These are phyloP conservation scores for Podaxis rugospora DNA, from an alignment of 768 basidiomycete species.

Conservation along the genomic window DNA sequence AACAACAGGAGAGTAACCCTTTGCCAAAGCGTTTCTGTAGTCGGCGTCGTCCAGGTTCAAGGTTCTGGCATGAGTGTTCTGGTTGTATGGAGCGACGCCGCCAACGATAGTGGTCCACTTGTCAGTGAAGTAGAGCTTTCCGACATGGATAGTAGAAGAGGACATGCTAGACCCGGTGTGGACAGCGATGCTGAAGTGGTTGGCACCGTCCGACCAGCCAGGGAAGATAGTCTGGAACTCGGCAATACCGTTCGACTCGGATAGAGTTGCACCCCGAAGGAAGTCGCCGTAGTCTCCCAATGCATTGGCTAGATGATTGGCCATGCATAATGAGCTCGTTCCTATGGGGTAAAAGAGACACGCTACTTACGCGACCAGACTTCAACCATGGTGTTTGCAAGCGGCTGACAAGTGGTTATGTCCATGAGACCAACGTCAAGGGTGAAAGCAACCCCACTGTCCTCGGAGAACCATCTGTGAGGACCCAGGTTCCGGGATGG, in stretches of 20 bases:
- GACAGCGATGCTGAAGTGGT: constrained; percentile 33
- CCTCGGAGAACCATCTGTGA: not conserved
- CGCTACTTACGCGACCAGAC: constrained; percentile 25
- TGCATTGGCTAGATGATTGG: constrained; percentile 25
- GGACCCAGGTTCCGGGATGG: not conserved
- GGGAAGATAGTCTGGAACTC: constrained; percentile 35
- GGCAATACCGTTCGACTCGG: constrained; percentile 31
- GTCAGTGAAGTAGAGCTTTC: constrained; percentile 37
- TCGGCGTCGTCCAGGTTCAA: constrained; percentile 26
- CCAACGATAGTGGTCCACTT: constrained; percentile 27
- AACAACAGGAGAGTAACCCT: constrained; percentile 24
- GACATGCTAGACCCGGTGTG: constrained; percentile 24
- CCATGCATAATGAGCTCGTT: not conserved
- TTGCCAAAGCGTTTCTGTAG: constrained; percentile 19
- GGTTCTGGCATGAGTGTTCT: constrained; percentile 25
- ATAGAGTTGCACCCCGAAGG: constrained; percentile 30
- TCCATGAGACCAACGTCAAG: constrained; percentile 36
- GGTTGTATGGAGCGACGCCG: constrained; percentile 24
- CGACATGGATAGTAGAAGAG: constrained; percentile 26
- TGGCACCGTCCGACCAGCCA: constrained; percentile 28
- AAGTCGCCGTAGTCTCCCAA: constrained; percentile 29
- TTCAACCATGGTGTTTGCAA: constrained; percentile 34
- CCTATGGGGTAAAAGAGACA: not conserved
- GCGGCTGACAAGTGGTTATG: constrained; percentile 34
- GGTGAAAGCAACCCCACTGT: constrained; percentile 29